Base-by-base conservation (phyloP, 768 basidiomycete species). In the Lentinula raphanica region DNA sequence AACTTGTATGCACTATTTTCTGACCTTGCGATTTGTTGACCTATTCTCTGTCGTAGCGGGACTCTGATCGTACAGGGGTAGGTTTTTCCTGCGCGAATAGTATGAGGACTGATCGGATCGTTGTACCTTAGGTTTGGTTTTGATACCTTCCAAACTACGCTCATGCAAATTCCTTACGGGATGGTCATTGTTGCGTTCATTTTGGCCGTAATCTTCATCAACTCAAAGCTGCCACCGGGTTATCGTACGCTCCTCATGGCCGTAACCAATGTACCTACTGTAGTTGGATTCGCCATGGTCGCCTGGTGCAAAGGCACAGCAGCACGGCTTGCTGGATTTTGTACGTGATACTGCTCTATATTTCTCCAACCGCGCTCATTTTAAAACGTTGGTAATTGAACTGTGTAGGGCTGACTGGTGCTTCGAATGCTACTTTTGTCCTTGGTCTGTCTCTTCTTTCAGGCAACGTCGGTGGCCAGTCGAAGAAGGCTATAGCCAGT, bases 391-490 rank as follows among this genome's bases (percentile, higher is more conserved):
- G 2, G 38, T n/a, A n/a, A n/a, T n/a, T n/a, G 17, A 13, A 11
- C 4, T 31, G n/a, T 51, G 0, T 6, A 64, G 65, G 62, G 61
- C 42, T 68, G 17, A 68, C 68, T 5, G 69, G 69, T 1, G 62
- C 68, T 4, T 67, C 59, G 21, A 67, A 69, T 48, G 67, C 68
- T n/a, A 65, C 67, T 1, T 71, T 71, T 55, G 69, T 71, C 3
- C 58, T 71, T 25, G 68, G 66, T 1, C 59, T 71, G 17, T 68
- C 67, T 17, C 67, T 78, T 21, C 68, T 77, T 48, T 73, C 74
- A 4, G 69, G 69, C 7, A 78, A 78, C 60, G 69, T 70, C 0
- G 74, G 69, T 13, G 76, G 76, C 8, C 71, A 65, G 46, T 64
- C 66, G 23, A 66, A 68, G 56, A 68, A 65, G 35, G 62, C 63